These are phyloP conservation scores for Oryza australiensis DNA, from an alignment of 176 grass and related monocot species.

Conservation along the genomic window DNA sequence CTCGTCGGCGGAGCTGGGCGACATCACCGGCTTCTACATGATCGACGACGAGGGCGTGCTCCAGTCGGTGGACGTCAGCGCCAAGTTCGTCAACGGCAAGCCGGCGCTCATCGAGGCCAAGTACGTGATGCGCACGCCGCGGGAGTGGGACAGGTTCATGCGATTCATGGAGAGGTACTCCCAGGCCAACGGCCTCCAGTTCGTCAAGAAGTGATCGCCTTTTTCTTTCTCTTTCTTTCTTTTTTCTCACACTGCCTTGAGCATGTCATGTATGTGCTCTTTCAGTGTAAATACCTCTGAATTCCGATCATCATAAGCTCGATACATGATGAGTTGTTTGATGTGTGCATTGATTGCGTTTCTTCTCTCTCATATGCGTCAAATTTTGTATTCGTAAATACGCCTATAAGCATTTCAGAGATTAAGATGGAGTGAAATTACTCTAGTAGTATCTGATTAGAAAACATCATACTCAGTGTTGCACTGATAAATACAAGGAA, in stretches of 20 bases:
- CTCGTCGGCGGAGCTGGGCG: constrained; percentile 83
- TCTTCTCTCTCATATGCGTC: not conserved
- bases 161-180: constrained; percentile 96
- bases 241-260: not conserved
- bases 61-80: constrained; percentile 87
- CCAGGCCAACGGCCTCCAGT: constrained; percentile 78
- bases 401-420: too few relatives aligned
- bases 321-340: not conserved
- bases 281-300: not conserved
- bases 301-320: not conserved
- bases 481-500: too few relatives aligned
- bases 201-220: constrained; percentile 66
- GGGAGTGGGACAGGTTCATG: constrained; percentile 92
- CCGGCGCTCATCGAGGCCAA: constrained; percentile 75
- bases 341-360: not conserved
- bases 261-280: not conserved
- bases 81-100: constrained; percentile 90
- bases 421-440: too few relatives aligned
- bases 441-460: too few relatives aligned
- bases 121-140: constrained; percentile 63
- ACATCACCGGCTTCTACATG: constrained; percentile 90
- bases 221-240: not conserved
- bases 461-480: too few relatives aligned
- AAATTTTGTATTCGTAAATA: constrained; percentile 7
- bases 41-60: constrained; percentile 80